Percentiles rank a stretch among this genome's conserved stretches.
phyloP scores from a whole-genome alignment of 2,329 filamentous ascomycete genomes.

The Teratosphaeria nubilosa region DNA sequence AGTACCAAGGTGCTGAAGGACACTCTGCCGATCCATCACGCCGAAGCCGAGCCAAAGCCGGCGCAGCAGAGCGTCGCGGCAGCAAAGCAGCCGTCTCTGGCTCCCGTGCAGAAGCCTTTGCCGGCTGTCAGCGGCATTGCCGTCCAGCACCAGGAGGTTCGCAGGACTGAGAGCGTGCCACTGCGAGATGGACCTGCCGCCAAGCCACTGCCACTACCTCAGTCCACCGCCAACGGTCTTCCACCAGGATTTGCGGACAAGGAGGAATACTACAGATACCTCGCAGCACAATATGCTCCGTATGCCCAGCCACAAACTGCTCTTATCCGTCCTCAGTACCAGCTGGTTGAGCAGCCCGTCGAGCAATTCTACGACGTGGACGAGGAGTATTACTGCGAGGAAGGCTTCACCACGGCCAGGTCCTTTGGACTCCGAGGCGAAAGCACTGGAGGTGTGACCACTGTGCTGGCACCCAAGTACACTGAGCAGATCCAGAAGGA shows the following conservation, averaged over 20 bases:
- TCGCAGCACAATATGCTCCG: slow-evolving; percentile 2
- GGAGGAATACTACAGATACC: slow-evolving; percentile 6
- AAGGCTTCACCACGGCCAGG: slow-evolving; percentile 63
- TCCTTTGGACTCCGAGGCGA: slow-evolving; percentile 64
- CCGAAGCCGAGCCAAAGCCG: background rate
- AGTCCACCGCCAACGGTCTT: background rate
- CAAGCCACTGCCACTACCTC: slow-evolving; percentile 5
- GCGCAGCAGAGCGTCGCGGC: slow-evolving; percentile 5
- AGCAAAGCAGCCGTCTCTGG: slow-evolving; percentile 1
- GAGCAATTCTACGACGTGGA: slow-evolving; percentile 34
- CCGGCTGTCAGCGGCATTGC: slow-evolving; percentile 1
- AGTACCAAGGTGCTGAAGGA: slow-evolving; percentile 24
- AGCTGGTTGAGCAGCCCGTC: background rate
- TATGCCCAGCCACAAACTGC: slow-evolving; percentile 2
- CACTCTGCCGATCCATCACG: background rate
- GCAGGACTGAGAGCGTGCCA: slow-evolving; percentile 18
- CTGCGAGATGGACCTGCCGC: slow-evolving; percentile 17
- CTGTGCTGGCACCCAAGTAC: slow-evolving; percentile 58
- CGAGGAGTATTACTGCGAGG: slow-evolving; percentile 61
- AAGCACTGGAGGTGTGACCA: slow-evolving; percentile 54
- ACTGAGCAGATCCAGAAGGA: slow-evolving; percentile 62
- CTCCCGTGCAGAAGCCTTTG: slow-evolving; percentile 2
- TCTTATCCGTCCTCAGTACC: slow-evolving; percentile 1
- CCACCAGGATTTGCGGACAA: slow-evolving; percentile 6
- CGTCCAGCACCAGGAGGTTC: slow-evolving; percentile 16